Evolutionary conservation across 129 eudicot species (phyloP).

Genomic region (Arctium minus): DNA sequence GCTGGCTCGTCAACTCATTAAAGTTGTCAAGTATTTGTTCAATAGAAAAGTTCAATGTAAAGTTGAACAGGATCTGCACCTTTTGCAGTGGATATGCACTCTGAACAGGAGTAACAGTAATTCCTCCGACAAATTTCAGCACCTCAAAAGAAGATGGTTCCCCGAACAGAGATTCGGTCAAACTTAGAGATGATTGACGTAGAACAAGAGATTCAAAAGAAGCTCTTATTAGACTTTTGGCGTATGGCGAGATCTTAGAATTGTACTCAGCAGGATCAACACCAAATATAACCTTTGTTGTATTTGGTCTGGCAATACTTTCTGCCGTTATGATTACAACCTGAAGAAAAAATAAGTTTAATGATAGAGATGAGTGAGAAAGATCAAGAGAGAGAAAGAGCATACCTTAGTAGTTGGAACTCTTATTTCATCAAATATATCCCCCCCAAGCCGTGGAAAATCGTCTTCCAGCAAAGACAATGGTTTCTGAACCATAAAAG

Average conservation of each 20-base stretch:
- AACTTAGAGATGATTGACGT: slow-evolving; percentile 38
- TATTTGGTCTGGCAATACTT: slow-evolving; percentile 42
- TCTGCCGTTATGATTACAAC: slow-evolving; percentile 71
- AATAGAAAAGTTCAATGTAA: slow-evolving; percentile 78
- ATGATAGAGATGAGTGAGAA: not conserved
- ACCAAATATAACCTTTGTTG: slow-evolving; percentile 69
- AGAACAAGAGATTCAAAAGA: slow-evolving; percentile 57
- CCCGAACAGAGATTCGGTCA: slow-evolving; percentile 80
- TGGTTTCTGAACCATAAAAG: slow-evolving; percentile 68
- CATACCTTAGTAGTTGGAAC: slow-evolving; percentile 59
- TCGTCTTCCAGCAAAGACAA: slow-evolving; percentile 62
- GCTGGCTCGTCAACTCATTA: slow-evolving; percentile 65
- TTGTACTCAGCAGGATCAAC: slow-evolving; percentile 60
- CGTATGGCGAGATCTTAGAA: slow-evolving; percentile 40
- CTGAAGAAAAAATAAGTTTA: slow-evolving; percentile 36
- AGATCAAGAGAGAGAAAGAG: slow-evolving; percentile 1
- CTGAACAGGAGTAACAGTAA: slow-evolving; percentile 75
- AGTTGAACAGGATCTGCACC: slow-evolving; percentile 80
- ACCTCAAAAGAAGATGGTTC: slow-evolving; percentile 81
- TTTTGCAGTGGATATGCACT: slow-evolving; percentile 74
- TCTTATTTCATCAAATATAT: slow-evolving; percentile 78
- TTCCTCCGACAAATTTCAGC: slow-evolving; percentile 87
- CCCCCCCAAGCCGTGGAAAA: slow-evolving; percentile 52
- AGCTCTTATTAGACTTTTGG: slow-evolving; percentile 62
- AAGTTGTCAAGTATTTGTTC: slow-evolving; percentile 65